Conservation (phyloP, 495 filamentous ascomycete species). For the Daldinia decipiens region DNA sequence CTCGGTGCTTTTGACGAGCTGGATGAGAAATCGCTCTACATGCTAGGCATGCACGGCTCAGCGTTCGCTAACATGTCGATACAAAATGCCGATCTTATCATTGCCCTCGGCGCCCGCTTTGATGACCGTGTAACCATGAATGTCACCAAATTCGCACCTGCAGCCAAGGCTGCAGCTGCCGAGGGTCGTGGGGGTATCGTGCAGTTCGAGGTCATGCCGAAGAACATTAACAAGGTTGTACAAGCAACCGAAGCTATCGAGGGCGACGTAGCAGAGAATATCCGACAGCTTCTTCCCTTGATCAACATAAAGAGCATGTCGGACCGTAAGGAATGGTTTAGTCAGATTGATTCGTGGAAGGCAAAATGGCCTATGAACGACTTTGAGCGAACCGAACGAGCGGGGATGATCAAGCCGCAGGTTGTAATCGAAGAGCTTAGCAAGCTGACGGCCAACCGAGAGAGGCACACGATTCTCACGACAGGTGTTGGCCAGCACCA, state of each 20-base stretch:
- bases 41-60: conserved; percentile 86
- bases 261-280: conserved; percentile 75
- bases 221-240: conserved; percentile 89
- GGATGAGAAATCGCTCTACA: conserved; percentile 79
- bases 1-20: conserved; percentile 81
- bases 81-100: conserved; percentile 81
- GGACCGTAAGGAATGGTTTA: conserved; percentile 85
- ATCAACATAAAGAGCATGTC: conserved; percentile 65
- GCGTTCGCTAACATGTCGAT: conserved; percentile 84
- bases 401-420: conserved; percentile 88
- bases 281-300: conserved; percentile 76
- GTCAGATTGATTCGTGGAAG: conserved; percentile 90
- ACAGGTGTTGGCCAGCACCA: conserved; percentile 97
- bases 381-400: conserved; percentile 75
- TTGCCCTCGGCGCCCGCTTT: conserved; percentile 78
- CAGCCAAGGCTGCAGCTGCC: conserved; percentile 70
- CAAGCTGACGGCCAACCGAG: conserved; percentile 74
- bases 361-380: conserved; percentile 77
- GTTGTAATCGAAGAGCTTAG: conserved; percentile 83
- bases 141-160: conserved; percentile 73
- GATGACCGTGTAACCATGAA: conserved; percentile 79
- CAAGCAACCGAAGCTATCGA: conserved; percentile 84
- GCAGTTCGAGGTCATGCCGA: conserved; percentile 84
- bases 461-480: conserved; percentile 83
- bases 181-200: conserved; percentile 81